Conservation (phyloP, 2,329 filamentous ascomycete genomes). For the Amphichorda felina region DNA sequence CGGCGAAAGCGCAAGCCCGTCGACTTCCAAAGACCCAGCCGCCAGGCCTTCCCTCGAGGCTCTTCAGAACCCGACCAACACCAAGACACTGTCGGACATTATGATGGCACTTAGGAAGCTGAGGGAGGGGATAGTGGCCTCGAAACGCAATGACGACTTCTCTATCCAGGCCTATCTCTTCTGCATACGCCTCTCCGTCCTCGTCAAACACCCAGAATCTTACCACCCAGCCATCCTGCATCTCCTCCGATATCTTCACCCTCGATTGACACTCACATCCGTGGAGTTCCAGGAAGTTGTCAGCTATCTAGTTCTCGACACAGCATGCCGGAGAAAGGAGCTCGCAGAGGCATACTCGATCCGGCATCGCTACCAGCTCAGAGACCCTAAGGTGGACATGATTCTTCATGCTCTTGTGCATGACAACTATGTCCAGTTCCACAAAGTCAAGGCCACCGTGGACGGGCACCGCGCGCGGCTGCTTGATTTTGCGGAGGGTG, state of each 20-base stretch:
- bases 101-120: conserved; percentile 83
- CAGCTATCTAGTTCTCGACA: conserved; percentile 73
- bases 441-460: conserved; percentile 55
- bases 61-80: conserved; percentile 21
- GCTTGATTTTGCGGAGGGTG: conserved; percentile 69
- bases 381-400: conserved; percentile 55
- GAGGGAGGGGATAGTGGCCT: conserved; percentile 77
- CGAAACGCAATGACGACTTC: conserved; percentile 66
- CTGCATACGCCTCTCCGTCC: conserved; percentile 72
- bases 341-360: conserved; percentile 62
- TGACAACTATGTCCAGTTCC: conserved; percentile 76
- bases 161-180: conserved; percentile 86
- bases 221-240: conserved; percentile 82
- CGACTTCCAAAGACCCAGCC: not conserved
- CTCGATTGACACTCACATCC: conserved; percentile 51
- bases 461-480: conserved; percentile 72
- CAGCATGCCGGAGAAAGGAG: conserved; percentile 72
- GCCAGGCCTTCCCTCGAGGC: conserved; percentile 5
- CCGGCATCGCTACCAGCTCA: conserved; percentile 46
- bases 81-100: conserved; percentile 59
- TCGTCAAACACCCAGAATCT: conserved; percentile 72
- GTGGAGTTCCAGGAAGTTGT: conserved; percentile 70
- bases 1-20: not conserved
- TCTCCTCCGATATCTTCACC: conserved; percentile 62
- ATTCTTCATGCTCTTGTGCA: conserved; percentile 60